Conservation (phyloP, 2,329 filamentous ascomycete genomes). For the Thyridium curvatum region DNA sequence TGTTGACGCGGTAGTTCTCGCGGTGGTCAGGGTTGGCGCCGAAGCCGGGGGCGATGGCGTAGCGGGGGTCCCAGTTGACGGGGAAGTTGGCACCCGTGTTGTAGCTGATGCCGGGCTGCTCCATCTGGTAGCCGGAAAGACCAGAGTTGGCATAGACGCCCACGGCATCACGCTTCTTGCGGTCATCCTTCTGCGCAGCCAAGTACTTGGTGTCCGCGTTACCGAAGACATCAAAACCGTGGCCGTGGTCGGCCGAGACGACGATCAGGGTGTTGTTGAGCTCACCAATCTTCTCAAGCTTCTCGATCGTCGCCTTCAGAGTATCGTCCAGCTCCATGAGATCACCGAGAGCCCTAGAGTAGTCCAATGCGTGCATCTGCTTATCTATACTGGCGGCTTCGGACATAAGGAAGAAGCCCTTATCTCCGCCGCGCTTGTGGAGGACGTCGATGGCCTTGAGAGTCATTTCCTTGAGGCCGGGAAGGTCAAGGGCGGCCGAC, state of each 20-base stretch:
- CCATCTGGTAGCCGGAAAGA: slow-evolving; percentile 65
- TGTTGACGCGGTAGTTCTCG: slow-evolving; percentile 69
- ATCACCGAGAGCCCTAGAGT: slow-evolving; percentile 78
- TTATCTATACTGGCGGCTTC: slow-evolving; percentile 85
- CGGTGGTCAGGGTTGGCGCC: slow-evolving; percentile 67
- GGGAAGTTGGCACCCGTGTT: slow-evolving; percentile 72
- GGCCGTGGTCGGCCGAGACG: slow-evolving; percentile 82
- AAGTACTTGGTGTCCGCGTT: slow-evolving; percentile 72
- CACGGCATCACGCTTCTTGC: slow-evolving; percentile 68
- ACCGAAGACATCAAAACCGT: slow-evolving; percentile 80
- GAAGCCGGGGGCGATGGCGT: slow-evolving; percentile 69
- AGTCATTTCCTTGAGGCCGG: slow-evolving; percentile 84
- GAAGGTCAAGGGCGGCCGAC: slow-evolving; percentile 63
- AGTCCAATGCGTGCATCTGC: slow-evolving; percentile 82
- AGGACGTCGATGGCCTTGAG: slow-evolving; percentile 79
- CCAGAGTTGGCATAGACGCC: slow-evolving; percentile 70
- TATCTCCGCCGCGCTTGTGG: slow-evolving; percentile 55
- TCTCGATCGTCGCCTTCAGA: slow-evolving; percentile 64
- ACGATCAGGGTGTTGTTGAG: slow-evolving; percentile 73
- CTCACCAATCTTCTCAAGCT: slow-evolving; percentile 58
- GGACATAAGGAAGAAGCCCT: slow-evolving; percentile 83
- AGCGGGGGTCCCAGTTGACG: slow-evolving; percentile 77
- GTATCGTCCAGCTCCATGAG: slow-evolving; percentile 83
- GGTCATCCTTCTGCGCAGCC: slow-evolving; percentile 55
- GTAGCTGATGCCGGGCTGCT: slow-evolving; percentile 56